These are phyloP conservation scores for Lichtheimia corymbifera DNA, from an alignment of 371 early-diverging fungal genomes.

Conservation along the genomic window DNA sequence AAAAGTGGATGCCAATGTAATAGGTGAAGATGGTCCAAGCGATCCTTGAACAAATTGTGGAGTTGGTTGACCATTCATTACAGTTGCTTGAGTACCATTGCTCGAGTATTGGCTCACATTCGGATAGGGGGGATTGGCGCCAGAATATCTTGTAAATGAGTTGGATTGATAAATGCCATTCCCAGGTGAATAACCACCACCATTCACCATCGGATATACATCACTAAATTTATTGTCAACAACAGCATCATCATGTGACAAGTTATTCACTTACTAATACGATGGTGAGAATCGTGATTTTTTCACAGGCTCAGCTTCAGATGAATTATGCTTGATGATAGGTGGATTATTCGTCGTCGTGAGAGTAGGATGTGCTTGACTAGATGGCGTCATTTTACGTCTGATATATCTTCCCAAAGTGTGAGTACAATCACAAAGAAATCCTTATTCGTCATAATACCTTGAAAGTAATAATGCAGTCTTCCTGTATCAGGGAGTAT, in stretches of 20 bases:
- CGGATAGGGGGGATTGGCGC: conserved; percentile 12
- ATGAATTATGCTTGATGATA: conserved; percentile 18
- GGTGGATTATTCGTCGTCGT: conserved; percentile 12
- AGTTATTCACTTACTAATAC: conserved; percentile 16
- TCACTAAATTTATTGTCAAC: conserved; percentile 13
- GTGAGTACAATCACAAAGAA: neutral
- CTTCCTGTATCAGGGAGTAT: no score
- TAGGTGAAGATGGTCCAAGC: conserved; percentile 22
- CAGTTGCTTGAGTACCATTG: conserved; percentile 10
- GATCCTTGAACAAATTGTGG: conserved; percentile 22
- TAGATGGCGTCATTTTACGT: conserved; percentile 24
- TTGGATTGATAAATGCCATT: conserved; percentile 14
- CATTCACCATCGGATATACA: conserved; percentile 30
- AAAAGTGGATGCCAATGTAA: conserved; percentile 16
- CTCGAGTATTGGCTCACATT: conserved; percentile 16
- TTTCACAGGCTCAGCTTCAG: conserved; percentile 15
- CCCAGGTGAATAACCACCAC: conserved; percentile 15
- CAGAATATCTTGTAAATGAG: conserved; percentile 15
- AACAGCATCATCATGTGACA: neutral
- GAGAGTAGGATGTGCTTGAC: conserved; percentile 17
- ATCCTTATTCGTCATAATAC: neutral
- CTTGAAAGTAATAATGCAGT: neutral
- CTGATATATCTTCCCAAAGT: neutral
- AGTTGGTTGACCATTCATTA: conserved; percentile 15
- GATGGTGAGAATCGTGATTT: conserved; percentile 19